Evolutionary conservation across 1,139 yeast genomes (phyloP), one percentile per base, ranked within the genome.

Genomic region (Sugiyamaella neomexicana): DNA sequence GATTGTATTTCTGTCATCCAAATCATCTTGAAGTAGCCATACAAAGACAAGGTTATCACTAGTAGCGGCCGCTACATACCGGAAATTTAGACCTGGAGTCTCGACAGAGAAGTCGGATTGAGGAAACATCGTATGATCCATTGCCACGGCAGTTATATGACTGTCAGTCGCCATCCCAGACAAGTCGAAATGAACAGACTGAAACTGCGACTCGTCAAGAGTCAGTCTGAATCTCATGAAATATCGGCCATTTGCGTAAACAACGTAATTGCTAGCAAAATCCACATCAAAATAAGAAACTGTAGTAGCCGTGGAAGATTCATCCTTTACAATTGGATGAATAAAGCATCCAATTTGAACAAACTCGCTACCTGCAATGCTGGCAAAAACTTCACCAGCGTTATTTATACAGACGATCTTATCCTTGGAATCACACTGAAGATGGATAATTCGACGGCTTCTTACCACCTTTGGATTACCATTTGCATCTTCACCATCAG

Each of bases 71-170:
- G 81, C 84, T 29, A 77, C 61, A 50, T 77, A 71, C 45, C 83
- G 75, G 5, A 85, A 83, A 64, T 82, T 85, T 5, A 73, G 72
- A 1, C 89, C 88, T 1, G 82, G 83, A 2, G 78, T 56, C 36
- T 63, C 66, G 6, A 61, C 34, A 49, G 71, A 67, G 42, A 63
- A 65, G 20, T 63, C 65, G 41, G 65, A 62, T 29, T 60, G 56
- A 12, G 67, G 59, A 36, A 58, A 58, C 23, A 39, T 53, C 1
- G 67, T 61, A 29, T 54, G 55, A 44, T 64, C 67, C 39, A 64
- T 46, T 2, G 64, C 57, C 42, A 62, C 55, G 8, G 65, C 61
- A n/a, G 52, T 52, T 20, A 65, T 54, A 29, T 42, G 41, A 13
- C 53, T 49, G 16, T 54, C 46, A n/a, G 44, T 31, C 1, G 52